Conservation (phyloP, 2,329 filamentous ascomycete genomes). For the Aureobasidium musti region DNA sequence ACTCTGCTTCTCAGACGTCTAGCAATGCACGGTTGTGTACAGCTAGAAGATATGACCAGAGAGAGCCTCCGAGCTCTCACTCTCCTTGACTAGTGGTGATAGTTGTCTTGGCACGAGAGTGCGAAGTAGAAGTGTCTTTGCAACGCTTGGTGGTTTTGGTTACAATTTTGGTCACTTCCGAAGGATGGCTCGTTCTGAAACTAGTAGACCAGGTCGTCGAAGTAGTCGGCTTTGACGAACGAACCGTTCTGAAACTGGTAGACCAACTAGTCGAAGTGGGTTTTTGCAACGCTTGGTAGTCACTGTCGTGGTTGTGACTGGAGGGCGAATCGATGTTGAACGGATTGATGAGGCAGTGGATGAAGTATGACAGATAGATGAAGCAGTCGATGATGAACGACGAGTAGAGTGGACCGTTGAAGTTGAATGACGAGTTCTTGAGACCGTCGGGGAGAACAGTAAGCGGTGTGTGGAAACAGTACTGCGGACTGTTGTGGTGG, state of each 20-base stretch:
- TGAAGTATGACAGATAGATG: not conserved
- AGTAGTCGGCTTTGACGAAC: not conserved
- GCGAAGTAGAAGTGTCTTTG: not conserved
- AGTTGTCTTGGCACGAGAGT: not conserved
- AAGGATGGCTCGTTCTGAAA: no score
- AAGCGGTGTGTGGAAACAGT: constrained; percentile 1
- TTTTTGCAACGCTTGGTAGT: not conserved
- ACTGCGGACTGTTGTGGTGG: not conserved
- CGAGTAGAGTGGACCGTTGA: not conserved
- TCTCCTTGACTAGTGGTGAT: not conserved
- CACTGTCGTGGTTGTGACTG: not conserved
- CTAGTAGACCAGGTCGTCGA: no score
- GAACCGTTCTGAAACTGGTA: no score
- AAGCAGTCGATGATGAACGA: not conserved
- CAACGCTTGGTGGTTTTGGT: not conserved
- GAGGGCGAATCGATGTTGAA: not conserved
- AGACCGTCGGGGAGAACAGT: not conserved
- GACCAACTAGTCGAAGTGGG: not conserved
- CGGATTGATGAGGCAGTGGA: not conserved
- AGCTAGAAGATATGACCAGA: not conserved
- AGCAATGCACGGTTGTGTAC: not conserved
- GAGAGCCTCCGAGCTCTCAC: not conserved
- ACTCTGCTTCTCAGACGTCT: not conserved
- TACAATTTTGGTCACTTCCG: not conserved
- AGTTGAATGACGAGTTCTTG: not conserved